Evolutionary conservation across 305 asterid species (phyloP).

Genomic region (Coffea humblotiana): DNA sequence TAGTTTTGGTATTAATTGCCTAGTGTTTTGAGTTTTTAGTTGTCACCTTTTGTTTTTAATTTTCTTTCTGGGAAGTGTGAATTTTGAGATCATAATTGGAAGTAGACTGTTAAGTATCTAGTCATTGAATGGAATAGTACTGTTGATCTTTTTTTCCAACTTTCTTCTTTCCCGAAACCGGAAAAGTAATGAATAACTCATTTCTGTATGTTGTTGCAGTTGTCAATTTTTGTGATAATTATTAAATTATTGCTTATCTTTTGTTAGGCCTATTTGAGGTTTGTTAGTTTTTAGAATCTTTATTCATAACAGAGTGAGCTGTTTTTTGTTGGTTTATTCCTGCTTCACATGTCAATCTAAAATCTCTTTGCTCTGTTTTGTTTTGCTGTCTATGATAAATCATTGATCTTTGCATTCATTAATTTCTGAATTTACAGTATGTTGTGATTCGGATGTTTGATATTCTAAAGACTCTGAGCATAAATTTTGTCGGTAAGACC

Average conservation of each 20-base stretch:
- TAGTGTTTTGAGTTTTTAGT: too few species aligned
- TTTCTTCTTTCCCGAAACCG: not conserved
- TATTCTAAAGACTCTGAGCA: not conserved
- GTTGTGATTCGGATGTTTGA: not conserved
- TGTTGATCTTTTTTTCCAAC: not conserved
- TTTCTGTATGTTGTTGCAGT: not conserved
- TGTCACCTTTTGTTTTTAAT: not conserved
- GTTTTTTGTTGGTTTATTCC: too few species aligned
- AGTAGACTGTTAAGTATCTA: not conserved
- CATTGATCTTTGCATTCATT: not conserved
- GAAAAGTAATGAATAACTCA: not conserved
- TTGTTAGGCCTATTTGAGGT: not conserved
- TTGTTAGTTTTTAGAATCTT: not conserved
- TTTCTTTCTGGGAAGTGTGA: not conserved
- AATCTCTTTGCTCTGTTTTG: not conserved
- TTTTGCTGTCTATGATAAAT: not conserved
- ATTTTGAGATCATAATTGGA: not conserved
- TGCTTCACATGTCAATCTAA: not conserved
- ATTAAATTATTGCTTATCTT: not conserved
- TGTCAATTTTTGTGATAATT: not conserved
- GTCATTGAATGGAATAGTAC: conserved; percentile 1
- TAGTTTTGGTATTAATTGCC: conserved; percentile 8
- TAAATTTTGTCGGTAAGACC: too few species aligned
- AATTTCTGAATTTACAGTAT: not conserved
- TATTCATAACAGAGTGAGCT: too few species aligned